These are phyloP conservation scores for Pulveroboletus sp. DNA, from an alignment of 768 basidiomycete genomes.

Conservation along the genomic window DNA sequence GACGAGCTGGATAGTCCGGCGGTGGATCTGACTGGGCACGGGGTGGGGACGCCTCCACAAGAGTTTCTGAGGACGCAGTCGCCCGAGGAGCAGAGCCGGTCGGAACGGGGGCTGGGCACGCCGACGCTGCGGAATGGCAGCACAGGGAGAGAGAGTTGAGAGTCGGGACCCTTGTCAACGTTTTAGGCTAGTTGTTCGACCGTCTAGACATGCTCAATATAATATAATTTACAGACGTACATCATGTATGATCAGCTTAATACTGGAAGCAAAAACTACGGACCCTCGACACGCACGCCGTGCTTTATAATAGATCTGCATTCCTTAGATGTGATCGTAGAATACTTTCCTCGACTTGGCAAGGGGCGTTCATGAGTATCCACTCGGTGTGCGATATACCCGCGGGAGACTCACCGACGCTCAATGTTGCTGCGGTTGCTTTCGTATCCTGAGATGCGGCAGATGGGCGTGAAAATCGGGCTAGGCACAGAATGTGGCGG, in stretches of 20 bases:
- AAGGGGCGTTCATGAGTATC: conserved; percentile 6
- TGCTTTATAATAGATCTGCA: conserved; percentile 61
- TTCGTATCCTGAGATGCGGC: conserved; percentile 57
- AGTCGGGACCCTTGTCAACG: neutral
- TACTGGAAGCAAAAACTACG: neutral
- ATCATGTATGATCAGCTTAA: neutral
- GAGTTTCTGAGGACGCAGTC: conserved; percentile 24
- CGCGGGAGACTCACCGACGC: conserved; percentile 48
- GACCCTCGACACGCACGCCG: neutral
- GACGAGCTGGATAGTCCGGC: conserved; percentile 42
- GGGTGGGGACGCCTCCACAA: conserved; percentile 5
- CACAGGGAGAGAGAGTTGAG: conserved; percentile 28
- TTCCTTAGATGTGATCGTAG: conserved; percentile 66
- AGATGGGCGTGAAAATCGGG: neutral
- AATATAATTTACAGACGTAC: neutral
- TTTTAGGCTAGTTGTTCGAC: neutral
- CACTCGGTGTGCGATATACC: neutral
- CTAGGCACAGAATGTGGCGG: conserved; percentile 5
- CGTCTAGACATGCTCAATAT: too few species aligned
- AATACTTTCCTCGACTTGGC: conserved; percentile 74
- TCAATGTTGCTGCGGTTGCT: conserved; percentile 69
- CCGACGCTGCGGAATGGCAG: conserved; percentile 59
- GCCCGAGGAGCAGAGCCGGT: conserved; percentile 49
- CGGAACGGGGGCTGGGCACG: conserved; percentile 62
- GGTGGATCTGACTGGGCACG: conserved; percentile 39